Conservation (phyloP, 306 rosid species). For the Cucurbita pepo region DNA sequence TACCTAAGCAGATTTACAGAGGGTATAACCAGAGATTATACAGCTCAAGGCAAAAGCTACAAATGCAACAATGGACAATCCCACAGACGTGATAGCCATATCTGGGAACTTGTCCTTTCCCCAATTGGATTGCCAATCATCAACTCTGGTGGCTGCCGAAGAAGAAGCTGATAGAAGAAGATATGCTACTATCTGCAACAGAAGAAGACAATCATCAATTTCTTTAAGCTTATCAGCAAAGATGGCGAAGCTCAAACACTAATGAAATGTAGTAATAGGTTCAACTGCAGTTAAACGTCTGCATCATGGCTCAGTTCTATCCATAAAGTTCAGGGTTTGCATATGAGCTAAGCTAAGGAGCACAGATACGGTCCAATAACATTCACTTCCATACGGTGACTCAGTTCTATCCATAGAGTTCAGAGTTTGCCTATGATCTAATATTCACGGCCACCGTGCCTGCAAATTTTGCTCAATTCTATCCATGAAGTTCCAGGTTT, state of each 20-base stretch:
- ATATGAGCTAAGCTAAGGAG: no score
- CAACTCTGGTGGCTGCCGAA: constrained; percentile 67
- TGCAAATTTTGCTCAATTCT: no score
- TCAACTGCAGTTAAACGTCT: not conserved
- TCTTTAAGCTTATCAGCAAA: not conserved
- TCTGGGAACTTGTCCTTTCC: constrained; percentile 67
- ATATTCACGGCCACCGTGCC: no score
- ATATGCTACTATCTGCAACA: constrained; percentile 54
- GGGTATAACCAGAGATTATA: constrained; percentile 53
- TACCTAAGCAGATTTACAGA: constrained; percentile 34
- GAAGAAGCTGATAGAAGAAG: constrained; percentile 78
- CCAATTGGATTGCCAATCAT: constrained; percentile 80
- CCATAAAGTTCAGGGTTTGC: no score
- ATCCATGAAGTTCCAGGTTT: no score
- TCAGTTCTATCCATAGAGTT: no score
- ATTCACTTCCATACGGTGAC: no score
- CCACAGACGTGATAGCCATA: constrained; percentile 59
- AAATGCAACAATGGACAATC: constrained; percentile 59
- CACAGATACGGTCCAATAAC: no score
- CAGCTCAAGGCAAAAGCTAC: constrained; percentile 53
- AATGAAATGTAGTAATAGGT: not conserved
- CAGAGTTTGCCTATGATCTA: no score
- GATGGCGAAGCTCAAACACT: not conserved
- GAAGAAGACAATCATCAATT: constrained; percentile 4
- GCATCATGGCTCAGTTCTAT: not conserved